phyloP scores from a whole-genome alignment of 2,329 filamentous ascomycete genomes.

The Trichoderma sp. region DNA sequence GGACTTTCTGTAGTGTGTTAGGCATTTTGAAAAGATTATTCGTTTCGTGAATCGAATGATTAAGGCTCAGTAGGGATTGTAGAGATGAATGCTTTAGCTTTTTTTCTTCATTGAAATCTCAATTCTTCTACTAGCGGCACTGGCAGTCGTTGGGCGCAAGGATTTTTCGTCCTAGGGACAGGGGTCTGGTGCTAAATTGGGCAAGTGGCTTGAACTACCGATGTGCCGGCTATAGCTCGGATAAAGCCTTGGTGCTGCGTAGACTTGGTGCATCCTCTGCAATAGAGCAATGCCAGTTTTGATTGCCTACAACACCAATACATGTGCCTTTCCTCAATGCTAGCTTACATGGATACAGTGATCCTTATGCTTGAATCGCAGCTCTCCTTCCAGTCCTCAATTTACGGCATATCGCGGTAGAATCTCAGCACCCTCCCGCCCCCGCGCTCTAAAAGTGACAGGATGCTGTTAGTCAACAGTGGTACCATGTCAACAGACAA shows the following conservation, averaged over 20 bases:
- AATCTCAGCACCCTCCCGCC: neutral
- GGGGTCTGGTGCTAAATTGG: constrained; percentile 5
- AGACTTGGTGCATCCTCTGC: neutral
- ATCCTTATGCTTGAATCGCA: neutral
- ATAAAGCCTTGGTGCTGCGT: neutral
- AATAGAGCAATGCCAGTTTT: neutral
- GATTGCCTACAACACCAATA: neutral
- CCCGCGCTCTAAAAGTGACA: constrained; percentile 2
- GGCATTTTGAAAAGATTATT: constrained; percentile 61
- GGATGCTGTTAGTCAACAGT: neutral
- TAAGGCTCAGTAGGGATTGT: neutral
- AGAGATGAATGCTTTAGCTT: neutral
- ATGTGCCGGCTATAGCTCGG: constrained; percentile 24
- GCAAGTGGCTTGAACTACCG: neutral
- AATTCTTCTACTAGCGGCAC: neutral
- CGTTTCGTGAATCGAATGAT: neutral
- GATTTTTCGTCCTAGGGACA: constrained; percentile 1
- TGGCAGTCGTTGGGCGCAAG: neutral
- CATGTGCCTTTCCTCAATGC: neutral
- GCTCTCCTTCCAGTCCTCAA: neutral
- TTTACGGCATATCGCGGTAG: neutral
- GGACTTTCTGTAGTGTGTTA: constrained; percentile 76
- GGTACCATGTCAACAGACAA: neutral
- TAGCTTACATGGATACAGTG: neutral
- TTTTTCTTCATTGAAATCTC: neutral